Conservation (phyloP, 345 rosid species). For the Arabidopsis suecica region DNA sequence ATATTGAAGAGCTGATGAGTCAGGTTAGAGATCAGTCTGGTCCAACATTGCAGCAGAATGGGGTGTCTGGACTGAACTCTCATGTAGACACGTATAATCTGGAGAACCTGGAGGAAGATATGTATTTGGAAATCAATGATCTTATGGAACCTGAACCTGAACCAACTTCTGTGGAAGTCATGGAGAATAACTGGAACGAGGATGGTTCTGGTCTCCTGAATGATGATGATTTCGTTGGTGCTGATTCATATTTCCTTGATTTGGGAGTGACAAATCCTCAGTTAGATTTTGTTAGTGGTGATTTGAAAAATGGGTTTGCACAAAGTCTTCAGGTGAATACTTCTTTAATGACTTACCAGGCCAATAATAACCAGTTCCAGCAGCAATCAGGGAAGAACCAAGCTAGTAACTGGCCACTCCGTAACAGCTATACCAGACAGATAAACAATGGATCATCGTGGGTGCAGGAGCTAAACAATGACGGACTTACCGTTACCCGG, state of each 20-base stretch:
- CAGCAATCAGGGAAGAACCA: conserved; percentile 40
- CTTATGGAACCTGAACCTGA: conserved; percentile 52
- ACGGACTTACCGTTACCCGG: neutral
- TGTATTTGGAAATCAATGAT: conserved; percentile 80
- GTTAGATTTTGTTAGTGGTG: neutral
- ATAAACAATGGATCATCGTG: conserved; percentile 46
- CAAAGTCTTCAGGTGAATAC: conserved; percentile 26
- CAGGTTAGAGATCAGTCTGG: conserved; percentile 49
- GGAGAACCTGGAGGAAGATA: conserved; percentile 48
- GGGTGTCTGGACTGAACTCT: conserved; percentile 51
- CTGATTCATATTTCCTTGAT: conserved; percentile 29
- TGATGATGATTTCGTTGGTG: conserved; percentile 52
- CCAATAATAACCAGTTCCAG: conserved; percentile 39
- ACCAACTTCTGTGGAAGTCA: conserved; percentile 35
- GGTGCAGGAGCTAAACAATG: conserved; percentile 51
- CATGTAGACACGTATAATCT: conserved; percentile 34
- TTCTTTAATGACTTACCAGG: conserved; percentile 29
- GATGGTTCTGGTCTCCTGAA: conserved; percentile 51
- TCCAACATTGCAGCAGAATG: conserved; percentile 44
- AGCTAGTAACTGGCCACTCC: conserved; percentile 47
- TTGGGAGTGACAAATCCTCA: conserved; percentile 17
- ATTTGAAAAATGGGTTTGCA: conserved; percentile 43
- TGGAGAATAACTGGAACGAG: conserved; percentile 38
- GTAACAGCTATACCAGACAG: conserved; percentile 36
- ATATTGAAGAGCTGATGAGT: conserved; percentile 55